Percentiles rank a stretch among this genome's conserved stretches.
phyloP scores from a whole-genome alignment of 1,139 yeast species.

The Magnusiomyces starmeri region DNA sequence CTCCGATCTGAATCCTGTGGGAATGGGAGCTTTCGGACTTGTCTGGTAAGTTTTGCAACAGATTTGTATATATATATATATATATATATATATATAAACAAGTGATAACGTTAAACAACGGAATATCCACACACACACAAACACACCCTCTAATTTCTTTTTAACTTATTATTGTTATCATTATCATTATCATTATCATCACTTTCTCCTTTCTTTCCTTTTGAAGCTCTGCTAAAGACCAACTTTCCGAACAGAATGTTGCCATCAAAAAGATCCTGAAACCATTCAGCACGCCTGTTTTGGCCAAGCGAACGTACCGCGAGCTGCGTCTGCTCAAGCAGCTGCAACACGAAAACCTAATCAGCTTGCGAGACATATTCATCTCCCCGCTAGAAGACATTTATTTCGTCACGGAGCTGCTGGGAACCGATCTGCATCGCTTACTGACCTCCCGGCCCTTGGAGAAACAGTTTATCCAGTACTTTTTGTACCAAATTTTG shows the following conservation, averaged over 20 bases:
- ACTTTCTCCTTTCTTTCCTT: background rate
- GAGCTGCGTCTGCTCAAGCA: constrained; percentile 91
- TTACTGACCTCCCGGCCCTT: constrained; percentile 85
- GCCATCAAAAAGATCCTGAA: constrained; percentile 98
- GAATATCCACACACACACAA: background rate
- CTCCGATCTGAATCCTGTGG: constrained; percentile 91
- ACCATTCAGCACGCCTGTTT: constrained; percentile 89
- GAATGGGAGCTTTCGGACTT: constrained; percentile 98
- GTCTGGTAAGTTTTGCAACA: constrained; percentile 59
- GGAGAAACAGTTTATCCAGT: constrained; percentile 93
- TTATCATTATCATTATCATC: background rate
- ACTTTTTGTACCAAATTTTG: constrained; percentile 86
- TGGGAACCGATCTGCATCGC: constrained; percentile 93
- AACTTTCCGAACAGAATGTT: constrained; percentile 82
- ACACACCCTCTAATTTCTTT: background rate
- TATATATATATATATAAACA: no score
- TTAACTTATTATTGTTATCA: background rate
- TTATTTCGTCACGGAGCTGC: constrained; percentile 91
- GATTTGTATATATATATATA: no score
- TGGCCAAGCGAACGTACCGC: constrained; percentile 93
- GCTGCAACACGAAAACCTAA: constrained; percentile 87
- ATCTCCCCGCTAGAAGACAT: constrained; percentile 93
- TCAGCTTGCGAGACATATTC: constrained; percentile 88
- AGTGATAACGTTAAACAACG: no score
- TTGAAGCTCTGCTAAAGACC: constrained; percentile 72